Percentiles rank a stretch among this genome's conserved stretches.
Evolutionary conservation across 2,329 filamentous ascomycete genomes (phyloP).

Genomic region (Penicillium expansum): DNA sequence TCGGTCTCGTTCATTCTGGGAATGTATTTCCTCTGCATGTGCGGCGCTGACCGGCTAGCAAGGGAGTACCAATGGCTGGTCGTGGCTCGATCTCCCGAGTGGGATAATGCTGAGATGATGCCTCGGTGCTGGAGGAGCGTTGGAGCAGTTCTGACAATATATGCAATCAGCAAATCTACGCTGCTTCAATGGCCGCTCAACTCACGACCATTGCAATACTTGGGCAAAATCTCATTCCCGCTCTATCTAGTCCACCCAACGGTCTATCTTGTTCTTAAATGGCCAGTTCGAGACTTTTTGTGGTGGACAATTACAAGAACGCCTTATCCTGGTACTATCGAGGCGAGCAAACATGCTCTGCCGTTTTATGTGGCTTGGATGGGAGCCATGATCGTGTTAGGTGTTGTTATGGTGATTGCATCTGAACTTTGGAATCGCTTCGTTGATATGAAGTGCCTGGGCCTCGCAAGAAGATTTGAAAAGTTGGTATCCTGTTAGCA

Average conservation of each 20-base stretch:
- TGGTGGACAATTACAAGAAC: neutral
- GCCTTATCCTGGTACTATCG: neutral
- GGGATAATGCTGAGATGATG: neutral
- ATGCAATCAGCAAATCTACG: neutral
- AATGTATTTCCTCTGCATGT: conserved; percentile 2
- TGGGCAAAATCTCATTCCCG: conserved; percentile 3
- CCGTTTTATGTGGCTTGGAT: neutral
- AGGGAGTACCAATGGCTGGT: neutral
- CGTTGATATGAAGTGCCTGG: neutral
- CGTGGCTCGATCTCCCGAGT: neutral
- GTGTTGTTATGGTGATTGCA: neutral
- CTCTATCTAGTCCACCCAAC: conserved; percentile 2
- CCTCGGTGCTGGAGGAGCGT: neutral
- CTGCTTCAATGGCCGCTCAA: neutral
- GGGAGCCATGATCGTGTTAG: neutral
- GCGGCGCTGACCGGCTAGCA: neutral
- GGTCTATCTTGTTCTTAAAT: neutral
- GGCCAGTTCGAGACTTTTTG: neutral
- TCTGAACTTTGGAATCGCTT: conserved; percentile 1
- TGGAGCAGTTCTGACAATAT: conserved; percentile 1
- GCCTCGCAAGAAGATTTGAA: neutral
- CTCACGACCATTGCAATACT: neutral
- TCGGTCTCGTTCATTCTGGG: neutral
- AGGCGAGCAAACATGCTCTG: neutral
- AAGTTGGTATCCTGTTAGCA: neutral